Base-by-base conservation (phyloP, 2,329 filamentous ascomycete species). In the Xylariaceae sp. region DNA sequence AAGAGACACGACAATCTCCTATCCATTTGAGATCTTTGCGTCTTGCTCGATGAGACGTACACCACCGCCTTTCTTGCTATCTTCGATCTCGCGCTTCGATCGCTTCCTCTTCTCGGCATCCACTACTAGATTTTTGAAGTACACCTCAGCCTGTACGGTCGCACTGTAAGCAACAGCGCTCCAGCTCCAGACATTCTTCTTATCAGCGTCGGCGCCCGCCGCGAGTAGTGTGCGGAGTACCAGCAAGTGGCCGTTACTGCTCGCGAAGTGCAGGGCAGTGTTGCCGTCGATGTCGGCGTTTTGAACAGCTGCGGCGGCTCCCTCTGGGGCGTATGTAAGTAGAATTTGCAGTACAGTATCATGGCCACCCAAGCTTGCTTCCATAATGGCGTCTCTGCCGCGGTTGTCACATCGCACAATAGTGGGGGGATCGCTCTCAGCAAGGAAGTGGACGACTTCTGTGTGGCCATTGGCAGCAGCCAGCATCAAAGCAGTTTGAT, bases 231-330 rank as follows among this genome's bases (percentile, higher is more conserved):
- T 86, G 39, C 90, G 77, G 47, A 95, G 71, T 0, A 89, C 86
- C 47, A 90, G 82, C 41, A 95, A 68, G 58, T 92, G 87, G 1
- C 90, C 90, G 61, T 88, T 88, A 41, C 86, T 86, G 61, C 84
- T 89, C 11, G 90, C 90, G 70, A 94, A 90, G 69, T 95, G 90
- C 39, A 95, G 74, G 0, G 89, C 87, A 2, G 89, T 95, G 65
- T 95, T 94, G n/a, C 90, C 90, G 50, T 86, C 80, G 1, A 76
- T 62, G 62, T 95, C 90, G 4, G 76, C 73, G 30, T 76, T 72
- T 41, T 74, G 74, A 6, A 87, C 76, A 3, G 80, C 77, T 0
- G 72, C 71, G 18, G 68, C 66, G 0, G 78, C 72, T 12, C 80
- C 80, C n/a, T 70, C 70, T 7, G 81, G 80, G 1, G 74, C 76